These are phyloP conservation scores for Hyphopichia pseudoburtonii DNA, from an alignment of 1,139 yeast genomes.

Conservation along the genomic window DNA sequence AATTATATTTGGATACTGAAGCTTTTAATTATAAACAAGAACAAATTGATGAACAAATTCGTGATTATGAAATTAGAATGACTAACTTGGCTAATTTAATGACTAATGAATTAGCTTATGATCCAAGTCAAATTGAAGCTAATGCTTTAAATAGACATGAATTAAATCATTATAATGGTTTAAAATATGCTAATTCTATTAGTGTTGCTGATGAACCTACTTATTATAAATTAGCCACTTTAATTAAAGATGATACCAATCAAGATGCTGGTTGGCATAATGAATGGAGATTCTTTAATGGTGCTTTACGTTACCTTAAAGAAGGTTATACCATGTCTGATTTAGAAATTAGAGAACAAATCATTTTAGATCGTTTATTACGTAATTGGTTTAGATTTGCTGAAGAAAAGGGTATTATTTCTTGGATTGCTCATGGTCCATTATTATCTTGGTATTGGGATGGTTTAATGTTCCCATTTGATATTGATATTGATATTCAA, in stretches of 20 bases:
- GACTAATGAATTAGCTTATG: slow-evolving; percentile 26
- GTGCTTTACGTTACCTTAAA: slow-evolving; percentile 23
- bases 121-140: slow-evolving; percentile 12
- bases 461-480: slow-evolving; percentile 38
- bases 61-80: slow-evolving; percentile 19
- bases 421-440: slow-evolving; percentile 57
- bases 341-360: slow-evolving; percentile 28
- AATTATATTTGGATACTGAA: slow-evolving; percentile 17
- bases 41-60: slow-evolving; percentile 16
- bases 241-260: slow-evolving; percentile 23
- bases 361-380: slow-evolving; percentile 31
- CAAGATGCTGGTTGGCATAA: slow-evolving; percentile 41
- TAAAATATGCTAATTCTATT: slow-evolving; percentile 18
- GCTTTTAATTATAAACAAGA: slow-evolving; percentile 23
- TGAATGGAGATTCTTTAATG: slow-evolving; percentile 40
- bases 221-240: slow-evolving; percentile 37
- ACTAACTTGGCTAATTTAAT: slow-evolving; percentile 17
- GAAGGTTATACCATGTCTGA: slow-evolving; percentile 23
- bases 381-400: slow-evolving; percentile 37
- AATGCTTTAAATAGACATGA: slow-evolving; percentile 19
- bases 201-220: slow-evolving; percentile 21
- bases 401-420: slow-evolving; percentile 34
- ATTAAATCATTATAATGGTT: slow-evolving; percentile 24
- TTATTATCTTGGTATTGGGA: slow-evolving; percentile 44
- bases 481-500: slow-evolving; percentile 37